Evolutionary conservation across 768 basidiomycete genomes (phyloP).

Genomic region (Leccinum fibrillosum): DNA sequence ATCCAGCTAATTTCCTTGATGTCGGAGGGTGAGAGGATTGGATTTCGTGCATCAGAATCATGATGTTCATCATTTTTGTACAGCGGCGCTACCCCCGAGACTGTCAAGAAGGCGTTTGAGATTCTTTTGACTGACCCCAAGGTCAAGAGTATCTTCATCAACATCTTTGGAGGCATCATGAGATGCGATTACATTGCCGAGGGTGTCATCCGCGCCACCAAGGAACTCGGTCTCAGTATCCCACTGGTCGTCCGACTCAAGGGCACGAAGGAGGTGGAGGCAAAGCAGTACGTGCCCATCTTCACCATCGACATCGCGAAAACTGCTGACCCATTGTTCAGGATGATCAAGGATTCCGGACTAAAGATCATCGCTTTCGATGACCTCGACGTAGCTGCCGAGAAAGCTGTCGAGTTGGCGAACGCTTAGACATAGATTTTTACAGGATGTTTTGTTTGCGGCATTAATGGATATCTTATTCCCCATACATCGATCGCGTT

Average conservation of each 20-base stretch:
- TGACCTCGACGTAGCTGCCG: constrained; percentile 87
- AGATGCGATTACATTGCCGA: constrained; percentile 98
- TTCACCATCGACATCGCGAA: not conserved
- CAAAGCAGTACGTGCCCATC: constrained; percentile 71
- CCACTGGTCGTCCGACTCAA: constrained; percentile 94
- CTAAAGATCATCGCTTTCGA: constrained; percentile 94
- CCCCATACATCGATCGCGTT: not conserved
- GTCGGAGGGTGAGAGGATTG: constrained; percentile 75
- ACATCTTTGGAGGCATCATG: constrained; percentile 99
- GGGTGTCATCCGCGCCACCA: constrained; percentile 97
- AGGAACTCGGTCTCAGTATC: constrained; percentile 80
- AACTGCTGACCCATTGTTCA: constrained; percentile 31
- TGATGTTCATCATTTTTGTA: not conserved
- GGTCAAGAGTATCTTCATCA: constrained; percentile 98
- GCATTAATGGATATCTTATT: constrained; percentile 11
- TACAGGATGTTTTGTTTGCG: constrained; percentile 17
- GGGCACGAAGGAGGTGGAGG: constrained; percentile 95
- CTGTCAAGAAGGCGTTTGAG: constrained; percentile 99
- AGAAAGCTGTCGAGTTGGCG: constrained; percentile 72
- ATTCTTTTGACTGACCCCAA: constrained; percentile 86
- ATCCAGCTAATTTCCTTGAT: constrained; percentile 98
- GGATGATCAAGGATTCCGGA: constrained; percentile 91
- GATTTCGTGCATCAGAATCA: not conserved
- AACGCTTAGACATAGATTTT: constrained; percentile 36
- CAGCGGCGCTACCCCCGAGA: constrained; percentile 97